Percentiles rank a stretch among this genome's conserved stretches.
Conservation (phyloP, 2,329 filamentous ascomycete species). For the Aspergillus sp. region DNA sequence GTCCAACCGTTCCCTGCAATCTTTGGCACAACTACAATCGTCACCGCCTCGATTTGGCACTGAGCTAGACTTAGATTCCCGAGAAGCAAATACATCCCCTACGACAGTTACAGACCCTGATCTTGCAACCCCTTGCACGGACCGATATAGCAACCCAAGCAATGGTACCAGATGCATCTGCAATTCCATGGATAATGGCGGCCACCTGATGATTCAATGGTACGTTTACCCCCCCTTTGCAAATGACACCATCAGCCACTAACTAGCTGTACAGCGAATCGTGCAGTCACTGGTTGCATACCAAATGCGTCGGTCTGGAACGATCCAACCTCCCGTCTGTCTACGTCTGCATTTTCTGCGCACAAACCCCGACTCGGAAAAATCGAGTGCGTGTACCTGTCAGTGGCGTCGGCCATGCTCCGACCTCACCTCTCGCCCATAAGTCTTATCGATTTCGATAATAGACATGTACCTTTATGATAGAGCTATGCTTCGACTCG, state of each 20-base stretch:
- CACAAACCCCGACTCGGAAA: slow-evolving; percentile 42
- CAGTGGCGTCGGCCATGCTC: slow-evolving; percentile 29
- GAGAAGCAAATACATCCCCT: slow-evolving; percentile 48
- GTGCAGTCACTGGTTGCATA: slow-evolving; percentile 64
- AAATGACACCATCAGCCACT: not conserved
- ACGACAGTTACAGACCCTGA: slow-evolving; percentile 52
- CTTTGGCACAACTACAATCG: slow-evolving; percentile 40
- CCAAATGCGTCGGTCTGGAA: slow-evolving; percentile 57
- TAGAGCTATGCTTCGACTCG: slow-evolving; percentile 8
- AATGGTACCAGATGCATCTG: slow-evolving; percentile 60
- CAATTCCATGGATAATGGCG: slow-evolving; percentile 53
- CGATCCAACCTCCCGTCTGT: slow-evolving; percentile 47
- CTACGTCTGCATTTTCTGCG: slow-evolving; percentile 55
- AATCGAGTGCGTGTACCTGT: slow-evolving; percentile 38
- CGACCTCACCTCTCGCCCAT: slow-evolving; percentile 43
- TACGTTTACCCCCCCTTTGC: slow-evolving; percentile 27
- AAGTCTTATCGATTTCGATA: slow-evolving; percentile 42
- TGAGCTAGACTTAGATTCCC: slow-evolving; percentile 38
- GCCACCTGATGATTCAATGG: slow-evolving; percentile 61
- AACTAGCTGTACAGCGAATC: slow-evolving; percentile 48
- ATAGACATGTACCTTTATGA: slow-evolving; percentile 15
- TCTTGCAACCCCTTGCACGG: slow-evolving; percentile 53
- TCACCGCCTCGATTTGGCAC: slow-evolving; percentile 43
- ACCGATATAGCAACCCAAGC: slow-evolving; percentile 52
- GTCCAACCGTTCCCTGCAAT: slow-evolving; percentile 31